A percentile compares a stretch with the other conserved stretches of the same genome.
Evolutionary conservation across 345 rosid species (phyloP).

Genomic region (Eucalyptus rudis): DNA sequence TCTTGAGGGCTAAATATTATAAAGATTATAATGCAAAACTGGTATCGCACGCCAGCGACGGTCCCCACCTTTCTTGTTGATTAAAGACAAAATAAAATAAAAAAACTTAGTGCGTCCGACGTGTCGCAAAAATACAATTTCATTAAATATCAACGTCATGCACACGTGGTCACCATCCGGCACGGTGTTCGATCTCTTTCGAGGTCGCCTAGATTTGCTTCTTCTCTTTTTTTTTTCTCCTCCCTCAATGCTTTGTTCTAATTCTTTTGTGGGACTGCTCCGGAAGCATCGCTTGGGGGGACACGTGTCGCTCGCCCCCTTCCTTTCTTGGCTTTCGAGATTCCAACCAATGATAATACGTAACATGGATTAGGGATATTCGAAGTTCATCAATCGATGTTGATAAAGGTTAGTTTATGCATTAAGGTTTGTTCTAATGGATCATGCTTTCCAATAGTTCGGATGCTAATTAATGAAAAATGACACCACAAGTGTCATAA

Average conservation of each 20-base stretch:
- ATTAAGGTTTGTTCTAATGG: not conserved
- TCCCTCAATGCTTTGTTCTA: not conserved
- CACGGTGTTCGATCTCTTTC: not conserved
- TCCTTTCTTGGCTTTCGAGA: not conserved
- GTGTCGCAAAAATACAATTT: not conserved
- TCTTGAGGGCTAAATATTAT: not conserved
- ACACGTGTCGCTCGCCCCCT: not conserved
- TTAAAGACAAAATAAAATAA: not conserved
- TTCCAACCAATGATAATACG: not conserved
- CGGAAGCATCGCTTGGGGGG: not conserved
- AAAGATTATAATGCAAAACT: not conserved
- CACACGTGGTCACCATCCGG: not conserved
- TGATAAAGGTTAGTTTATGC: not conserved
- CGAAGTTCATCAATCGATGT: not conserved
- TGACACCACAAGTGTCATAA: too few relatives aligned
- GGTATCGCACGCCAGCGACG: not conserved
- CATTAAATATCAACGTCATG: not conserved
- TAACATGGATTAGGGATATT: not conserved
- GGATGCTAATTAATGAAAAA: not conserved
- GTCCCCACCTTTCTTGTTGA: not conserved
- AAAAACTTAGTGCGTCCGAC: not conserved
- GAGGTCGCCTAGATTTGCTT: not conserved
- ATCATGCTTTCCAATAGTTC: not conserved
- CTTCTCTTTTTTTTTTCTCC: not conserved
- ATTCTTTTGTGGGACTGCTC: not conserved